Conservation (phyloP, 306 rosid species). For the Fragaria ananassa region DNA sequence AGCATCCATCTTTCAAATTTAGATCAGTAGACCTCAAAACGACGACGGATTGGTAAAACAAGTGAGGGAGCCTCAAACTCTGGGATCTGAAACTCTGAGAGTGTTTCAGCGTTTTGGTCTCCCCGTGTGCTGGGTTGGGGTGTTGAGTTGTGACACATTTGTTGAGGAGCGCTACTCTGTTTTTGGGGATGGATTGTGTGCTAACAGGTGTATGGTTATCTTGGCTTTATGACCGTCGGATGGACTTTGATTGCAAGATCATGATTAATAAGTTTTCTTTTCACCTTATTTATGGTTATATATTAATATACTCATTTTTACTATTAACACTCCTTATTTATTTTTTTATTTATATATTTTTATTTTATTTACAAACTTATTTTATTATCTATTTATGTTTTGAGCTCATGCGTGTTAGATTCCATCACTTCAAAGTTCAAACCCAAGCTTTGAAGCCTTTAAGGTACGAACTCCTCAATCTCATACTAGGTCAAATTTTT, state of each 20-base stretch:
- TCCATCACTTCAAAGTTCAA: not conserved
- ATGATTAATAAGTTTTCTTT: not conserved
- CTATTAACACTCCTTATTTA: too few species aligned
- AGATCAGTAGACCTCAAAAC: not conserved
- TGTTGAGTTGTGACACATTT: not conserved
- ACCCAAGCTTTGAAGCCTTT: not conserved
- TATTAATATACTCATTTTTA: too few species aligned
- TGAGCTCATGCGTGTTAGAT: not conserved
- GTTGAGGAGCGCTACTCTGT: constrained; percentile 10
- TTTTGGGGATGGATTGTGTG: not conserved
- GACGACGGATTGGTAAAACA: not conserved
- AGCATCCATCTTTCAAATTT: constrained; percentile 60
- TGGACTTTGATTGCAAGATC: not conserved
- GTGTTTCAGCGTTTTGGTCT: not conserved
- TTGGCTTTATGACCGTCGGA: not conserved
- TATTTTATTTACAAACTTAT: too few species aligned
- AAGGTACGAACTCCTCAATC: not conserved
- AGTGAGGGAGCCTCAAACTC: not conserved
- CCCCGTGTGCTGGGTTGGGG: not conserved
- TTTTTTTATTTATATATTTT: too few species aligned
- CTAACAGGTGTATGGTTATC: not conserved
- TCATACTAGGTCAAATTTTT: not conserved
- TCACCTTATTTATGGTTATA: too few species aligned
- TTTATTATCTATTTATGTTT: not conserved
- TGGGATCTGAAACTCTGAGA: constrained; percentile 4